Percentiles rank a stretch among this genome's conserved stretches.
Evolutionary conservation across 2,329 filamentous ascomycete genomes (phyloP).

Genomic region (Raffaelea deltoideospora): DNA sequence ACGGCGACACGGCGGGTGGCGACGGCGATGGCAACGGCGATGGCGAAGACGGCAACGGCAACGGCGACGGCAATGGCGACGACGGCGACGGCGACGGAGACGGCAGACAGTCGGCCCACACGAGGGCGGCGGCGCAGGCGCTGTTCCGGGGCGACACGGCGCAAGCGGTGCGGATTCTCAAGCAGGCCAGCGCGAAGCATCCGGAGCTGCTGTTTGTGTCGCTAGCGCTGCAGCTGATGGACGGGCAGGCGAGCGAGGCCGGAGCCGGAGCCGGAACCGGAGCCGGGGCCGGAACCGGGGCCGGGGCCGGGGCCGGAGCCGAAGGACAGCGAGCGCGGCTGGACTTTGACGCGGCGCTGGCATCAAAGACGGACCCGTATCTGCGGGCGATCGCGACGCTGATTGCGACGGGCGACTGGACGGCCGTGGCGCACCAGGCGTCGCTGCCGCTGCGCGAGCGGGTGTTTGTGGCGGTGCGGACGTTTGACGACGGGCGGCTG

Average conservation of each 20-base stretch:
- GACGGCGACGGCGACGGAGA: constrained; percentile 20
- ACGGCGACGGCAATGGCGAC: not conserved
- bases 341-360: constrained; percentile 42
- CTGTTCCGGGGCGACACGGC: constrained; percentile 57
- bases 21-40: not conserved
- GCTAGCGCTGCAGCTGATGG: constrained; percentile 48
- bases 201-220: constrained; percentile 55
- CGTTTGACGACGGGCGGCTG: constrained; percentile 46
- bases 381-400: constrained; percentile 65
- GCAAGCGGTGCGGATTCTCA: constrained; percentile 54
- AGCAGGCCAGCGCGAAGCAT: constrained; percentile 45
- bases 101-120: constrained; percentile 39
- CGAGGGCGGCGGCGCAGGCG: constrained; percentile 62
- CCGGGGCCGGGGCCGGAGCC: constrained; percentile 12
- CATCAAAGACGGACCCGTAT: constrained; percentile 59
- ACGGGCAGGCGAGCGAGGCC: constrained; percentile 28
- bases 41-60: not conserved
- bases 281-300: not conserved
- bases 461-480: constrained; percentile 55
- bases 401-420: constrained; percentile 65
- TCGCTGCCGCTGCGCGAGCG: constrained; percentile 63
- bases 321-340: constrained; percentile 19
- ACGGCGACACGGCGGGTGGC: not conserved
- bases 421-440: constrained; percentile 54
- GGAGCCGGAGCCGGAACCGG: constrained; percentile 7